Evolutionary conservation across 768 basidiomycete genomes (phyloP).

Genomic region (Tricholoma terreum): DNA sequence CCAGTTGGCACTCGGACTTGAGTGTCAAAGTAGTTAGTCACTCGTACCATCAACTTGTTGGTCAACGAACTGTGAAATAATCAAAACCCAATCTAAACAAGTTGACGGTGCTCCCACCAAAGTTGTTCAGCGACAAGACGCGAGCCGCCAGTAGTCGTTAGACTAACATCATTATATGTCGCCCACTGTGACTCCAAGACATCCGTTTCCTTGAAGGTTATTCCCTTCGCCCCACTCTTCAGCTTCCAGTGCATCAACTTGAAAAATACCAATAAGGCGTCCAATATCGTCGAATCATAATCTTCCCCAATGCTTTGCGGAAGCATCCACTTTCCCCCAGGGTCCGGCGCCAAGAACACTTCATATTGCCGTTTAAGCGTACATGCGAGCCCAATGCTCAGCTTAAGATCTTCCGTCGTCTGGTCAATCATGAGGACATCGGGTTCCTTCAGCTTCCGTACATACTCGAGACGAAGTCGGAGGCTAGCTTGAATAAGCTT

Average conservation of each 20-base stretch:
- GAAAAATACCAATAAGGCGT: slow-evolving; percentile 88
- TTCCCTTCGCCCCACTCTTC: slow-evolving; percentile 86
- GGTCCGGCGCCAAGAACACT: slow-evolving; percentile 85
- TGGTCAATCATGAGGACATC: slow-evolving; percentile 91
- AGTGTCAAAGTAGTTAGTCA: slow-evolving; percentile 91
- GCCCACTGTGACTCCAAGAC: slow-evolving; percentile 97
- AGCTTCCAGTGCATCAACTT: slow-evolving; percentile 93
- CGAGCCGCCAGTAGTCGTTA: slow-evolving; percentile 85
- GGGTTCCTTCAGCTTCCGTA: slow-evolving; percentile 83
- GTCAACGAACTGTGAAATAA: slow-evolving; percentile 68
- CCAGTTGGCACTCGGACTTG: slow-evolving; percentile 77
- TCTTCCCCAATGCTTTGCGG: slow-evolving; percentile 86
- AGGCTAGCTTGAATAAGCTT: slow-evolving; percentile 90
- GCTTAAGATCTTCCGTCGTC: slow-evolving; percentile 88
- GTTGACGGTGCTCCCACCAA: slow-evolving; percentile 53
- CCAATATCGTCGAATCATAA: slow-evolving; percentile 86
- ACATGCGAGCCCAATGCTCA: slow-evolving; percentile 88
- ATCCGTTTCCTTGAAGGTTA: slow-evolving; percentile 97
- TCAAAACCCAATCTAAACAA: not conserved
- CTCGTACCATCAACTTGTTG: slow-evolving; percentile 88
- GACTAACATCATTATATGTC: slow-evolving; percentile 88
- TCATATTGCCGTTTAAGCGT: slow-evolving; percentile 95
- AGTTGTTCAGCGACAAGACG: slow-evolving; percentile 92
- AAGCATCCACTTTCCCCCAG: slow-evolving; percentile 82
- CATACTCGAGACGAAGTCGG: slow-evolving; percentile 85